Conservation (phyloP, 2,329 filamentous ascomycete species). For the Penicillium sp. region DNA sequence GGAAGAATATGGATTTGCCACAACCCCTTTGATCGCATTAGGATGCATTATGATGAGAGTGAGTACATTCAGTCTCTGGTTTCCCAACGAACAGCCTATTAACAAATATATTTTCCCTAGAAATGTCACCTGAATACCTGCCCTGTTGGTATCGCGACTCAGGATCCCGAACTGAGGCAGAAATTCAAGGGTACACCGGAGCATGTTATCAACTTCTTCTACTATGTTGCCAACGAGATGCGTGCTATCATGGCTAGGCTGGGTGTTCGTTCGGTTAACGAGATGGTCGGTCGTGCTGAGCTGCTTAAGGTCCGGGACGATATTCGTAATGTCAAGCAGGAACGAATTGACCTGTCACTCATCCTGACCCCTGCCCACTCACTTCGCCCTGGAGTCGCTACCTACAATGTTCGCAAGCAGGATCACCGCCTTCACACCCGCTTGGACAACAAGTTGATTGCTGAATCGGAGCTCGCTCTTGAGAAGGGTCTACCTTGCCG, state of each 20-base stretch:
- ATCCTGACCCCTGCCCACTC: slow-evolving; percentile 96
- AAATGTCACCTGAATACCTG: slow-evolving; percentile 65
- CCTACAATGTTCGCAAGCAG: slow-evolving; percentile 97
- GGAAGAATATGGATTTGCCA: slow-evolving; percentile 98
- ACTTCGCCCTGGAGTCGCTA: slow-evolving; percentile 88
- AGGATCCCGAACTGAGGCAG: slow-evolving; percentile 89
- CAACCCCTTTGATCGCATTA: slow-evolving; percentile 92
- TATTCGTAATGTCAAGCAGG: slow-evolving; percentile 80
- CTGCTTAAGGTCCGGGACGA: slow-evolving; percentile 84
- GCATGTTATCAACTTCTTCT: slow-evolving; percentile 98
- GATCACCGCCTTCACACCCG: slow-evolving; percentile 91
- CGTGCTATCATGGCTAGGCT: slow-evolving; percentile 96
- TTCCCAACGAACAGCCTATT: neutral
- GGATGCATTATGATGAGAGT: slow-evolving; percentile 88
- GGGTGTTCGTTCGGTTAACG: slow-evolving; percentile 91
- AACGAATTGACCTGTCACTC: slow-evolving; percentile 88
- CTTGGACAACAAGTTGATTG: slow-evolving; percentile 95
- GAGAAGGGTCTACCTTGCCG: slow-evolving; percentile 91
- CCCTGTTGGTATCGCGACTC: slow-evolving; percentile 91
- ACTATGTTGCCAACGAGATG: slow-evolving; percentile 94
- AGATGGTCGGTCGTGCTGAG: slow-evolving; percentile 95
- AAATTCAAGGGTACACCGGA: slow-evolving; percentile 93
- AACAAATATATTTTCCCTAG: slow-evolving; percentile 1
- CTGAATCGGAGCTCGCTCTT: slow-evolving; percentile 88
- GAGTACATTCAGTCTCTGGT: neutral